These are phyloP conservation scores for Vicia sativa DNA, from an alignment of 306 rosid species.

Conservation along the genomic window DNA sequence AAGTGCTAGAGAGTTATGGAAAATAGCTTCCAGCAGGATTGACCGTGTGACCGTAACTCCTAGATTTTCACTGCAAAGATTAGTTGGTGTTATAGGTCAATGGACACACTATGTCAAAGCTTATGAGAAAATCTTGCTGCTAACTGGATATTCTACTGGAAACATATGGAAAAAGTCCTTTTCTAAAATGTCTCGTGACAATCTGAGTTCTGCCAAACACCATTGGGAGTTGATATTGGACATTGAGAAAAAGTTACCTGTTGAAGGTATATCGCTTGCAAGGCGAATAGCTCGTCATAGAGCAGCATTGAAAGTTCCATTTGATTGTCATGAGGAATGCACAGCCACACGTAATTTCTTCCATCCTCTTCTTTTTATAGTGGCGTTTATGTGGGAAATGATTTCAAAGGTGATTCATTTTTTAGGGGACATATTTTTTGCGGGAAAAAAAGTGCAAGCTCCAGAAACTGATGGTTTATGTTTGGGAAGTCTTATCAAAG, in stretches of 20 bases:
- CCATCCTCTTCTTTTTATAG: slow-evolving; percentile 39
- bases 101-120: slow-evolving; percentile 81
- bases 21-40: slow-evolving; percentile 73
- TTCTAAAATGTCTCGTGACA: slow-evolving; percentile 50
- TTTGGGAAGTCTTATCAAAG: slow-evolving; percentile 44
- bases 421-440: slow-evolving; percentile 37
- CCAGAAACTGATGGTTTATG: slow-evolving; percentile 43
- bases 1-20: slow-evolving; percentile 83
- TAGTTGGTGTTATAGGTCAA: slow-evolving; percentile 54
- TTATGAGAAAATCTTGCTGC: slow-evolving; percentile 62
- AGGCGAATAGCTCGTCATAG: slow-evolving; percentile 79
- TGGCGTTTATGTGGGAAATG: slow-evolving; percentile 54
- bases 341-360: slow-evolving; percentile 37
- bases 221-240: slow-evolving; percentile 67
- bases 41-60: slow-evolving; percentile 45
- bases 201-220: slow-evolving; percentile 54
- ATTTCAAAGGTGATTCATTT: slow-evolving; percentile 42
- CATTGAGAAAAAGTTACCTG: slow-evolving; percentile 74
- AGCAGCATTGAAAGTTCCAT: slow-evolving; percentile 57
- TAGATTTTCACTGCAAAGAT: slow-evolving; percentile 56
- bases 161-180: slow-evolving; percentile 51
- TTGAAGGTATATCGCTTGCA: slow-evolving; percentile 75
- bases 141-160: slow-evolving; percentile 63
- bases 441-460: slow-evolving; percentile 43
- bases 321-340: slow-evolving; percentile 39